Conservation (phyloP, 2,329 filamentous ascomycete genomes). For the Pseudogymnoascus sp. region DNA sequence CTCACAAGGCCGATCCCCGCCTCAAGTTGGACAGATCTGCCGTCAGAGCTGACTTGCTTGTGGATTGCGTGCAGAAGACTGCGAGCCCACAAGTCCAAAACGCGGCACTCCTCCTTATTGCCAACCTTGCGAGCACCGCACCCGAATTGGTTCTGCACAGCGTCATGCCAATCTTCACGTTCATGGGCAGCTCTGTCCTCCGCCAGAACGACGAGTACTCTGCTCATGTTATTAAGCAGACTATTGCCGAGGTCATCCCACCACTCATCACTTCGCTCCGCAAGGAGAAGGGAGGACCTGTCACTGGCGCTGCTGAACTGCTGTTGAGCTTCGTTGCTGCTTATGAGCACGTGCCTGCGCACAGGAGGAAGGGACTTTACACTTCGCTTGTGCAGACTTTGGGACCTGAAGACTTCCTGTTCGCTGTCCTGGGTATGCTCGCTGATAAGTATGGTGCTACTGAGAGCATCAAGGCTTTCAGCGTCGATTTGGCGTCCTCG, state of each 20-base stretch:
- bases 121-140: conserved; percentile 75
- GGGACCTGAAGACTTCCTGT: conserved; percentile 78
- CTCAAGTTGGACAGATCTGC: conserved; percentile 67
- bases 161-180: conserved; percentile 98
- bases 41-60: conserved; percentile 81
- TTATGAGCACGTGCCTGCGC: conserved; percentile 89
- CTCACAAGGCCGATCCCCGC: conserved; percentile 53
- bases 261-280: conserved; percentile 80
- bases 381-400: conserved; percentile 77
- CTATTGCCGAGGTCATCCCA: conserved; percentile 88
- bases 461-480: conserved; percentile 65
- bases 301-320: conserved; percentile 78
- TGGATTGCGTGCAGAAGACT: conserved; percentile 88
- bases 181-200: conserved; percentile 87
- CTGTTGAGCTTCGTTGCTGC: conserved; percentile 94
- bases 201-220: conserved; percentile 95
- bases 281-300: conserved; percentile 66
- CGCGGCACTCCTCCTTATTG: conserved; percentile 77
- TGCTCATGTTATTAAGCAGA: conserved; percentile 89
- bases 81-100: conserved; percentile 92
- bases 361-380: conserved; percentile 76
- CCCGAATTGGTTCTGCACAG: conserved; percentile 91
- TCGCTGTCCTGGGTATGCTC: conserved; percentile 79
- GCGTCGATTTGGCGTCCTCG: conserved; percentile 62
- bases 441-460: conserved; percentile 81